Evolutionary conservation across 2,329 filamentous ascomycete species (phyloP).

Genomic region (Colletotrichum sp.): DNA sequence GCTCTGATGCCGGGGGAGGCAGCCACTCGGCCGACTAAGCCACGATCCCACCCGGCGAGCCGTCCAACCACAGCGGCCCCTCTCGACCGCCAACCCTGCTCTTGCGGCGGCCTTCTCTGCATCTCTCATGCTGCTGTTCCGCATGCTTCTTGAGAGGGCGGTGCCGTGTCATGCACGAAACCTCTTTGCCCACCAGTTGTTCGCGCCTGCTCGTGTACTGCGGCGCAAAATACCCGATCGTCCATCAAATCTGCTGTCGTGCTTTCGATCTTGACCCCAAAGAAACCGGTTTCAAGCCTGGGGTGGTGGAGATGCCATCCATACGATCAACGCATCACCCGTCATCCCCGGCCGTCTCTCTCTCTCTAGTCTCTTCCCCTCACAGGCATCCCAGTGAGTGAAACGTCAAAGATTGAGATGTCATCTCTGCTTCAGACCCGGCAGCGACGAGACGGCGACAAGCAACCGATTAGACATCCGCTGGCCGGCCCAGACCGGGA

Average conservation of each 20-base stretch:
- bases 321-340: conserved; percentile 6
- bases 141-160: conserved; percentile 7
- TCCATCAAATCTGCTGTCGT: conserved; percentile 12
- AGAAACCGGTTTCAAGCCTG: conserved; percentile 9
- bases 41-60: conserved; percentile 1
- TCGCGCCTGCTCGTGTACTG: not conserved
- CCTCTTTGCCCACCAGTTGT: not conserved
- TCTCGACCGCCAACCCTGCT: not conserved
- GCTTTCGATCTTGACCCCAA: not conserved
- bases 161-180: conserved; percentile 19
- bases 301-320: not conserved
- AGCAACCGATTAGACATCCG: not conserved
- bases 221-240: conserved; percentile 1
- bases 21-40: conserved; percentile 17
- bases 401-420: not conserved
- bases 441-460: not conserved
- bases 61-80: conserved; percentile 1
- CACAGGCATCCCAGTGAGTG: not conserved
- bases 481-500: not conserved
- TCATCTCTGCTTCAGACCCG: not conserved
- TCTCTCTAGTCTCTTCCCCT: not conserved
- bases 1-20: not conserved
- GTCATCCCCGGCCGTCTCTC: not conserved
- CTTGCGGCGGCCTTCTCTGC: not conserved
- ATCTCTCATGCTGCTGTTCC: not conserved